Evolutionary conservation across 176 grass and related monocot species (phyloP), one percentile per base, ranked within the genome.

Genomic region (Musa itinerans): DNA sequence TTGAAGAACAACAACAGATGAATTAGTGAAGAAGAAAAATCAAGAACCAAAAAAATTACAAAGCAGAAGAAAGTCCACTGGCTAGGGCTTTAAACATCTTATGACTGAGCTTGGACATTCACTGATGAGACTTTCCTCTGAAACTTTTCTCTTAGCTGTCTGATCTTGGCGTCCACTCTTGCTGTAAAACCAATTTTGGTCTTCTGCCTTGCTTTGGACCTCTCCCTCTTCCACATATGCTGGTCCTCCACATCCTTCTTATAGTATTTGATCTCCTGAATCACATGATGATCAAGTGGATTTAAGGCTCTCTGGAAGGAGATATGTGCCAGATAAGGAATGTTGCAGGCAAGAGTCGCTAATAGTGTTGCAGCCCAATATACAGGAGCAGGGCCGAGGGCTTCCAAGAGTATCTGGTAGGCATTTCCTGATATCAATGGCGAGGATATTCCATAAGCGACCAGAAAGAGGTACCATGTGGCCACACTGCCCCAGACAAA

Each of bases 91-190:
- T 9, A 51, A 8, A 24, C 19, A 74, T 69, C 24, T 81, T 86
- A 93, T 6, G 82, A 82, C 70, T 76, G 75, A 8, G 88, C 89
- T 63, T 94, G 95, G 27, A 86, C 82, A 21, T n/a, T 89, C 67
- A 94, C 71, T 21, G 87, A 78, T 21, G 90, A 84, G 53, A 68
- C 74, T 83, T 93, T 93, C 72, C 82, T 99, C 65, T 99, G 95
- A 76, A 99, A 84, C 74, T 79, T 94, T 74, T 86, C 78, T 73
- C 72, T 93, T 27, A 99, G 77, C 54, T 92, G 86, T 70, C 87
- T 99, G 43, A 94, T 99, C 85, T 99, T 99, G 10, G 90, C 88
- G 19, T 99, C 95, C 4, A 99, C 95, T 83, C 90, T 91, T 0
- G 91, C 95, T 0, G 90, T 94, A 78, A 94, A 99, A 67, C 91